Evolutionary conservation across 177 flowering plant genomes (phyloP), one percentile per base, ranked within the genome.

Genomic region (Vitis hybrid): DNA sequence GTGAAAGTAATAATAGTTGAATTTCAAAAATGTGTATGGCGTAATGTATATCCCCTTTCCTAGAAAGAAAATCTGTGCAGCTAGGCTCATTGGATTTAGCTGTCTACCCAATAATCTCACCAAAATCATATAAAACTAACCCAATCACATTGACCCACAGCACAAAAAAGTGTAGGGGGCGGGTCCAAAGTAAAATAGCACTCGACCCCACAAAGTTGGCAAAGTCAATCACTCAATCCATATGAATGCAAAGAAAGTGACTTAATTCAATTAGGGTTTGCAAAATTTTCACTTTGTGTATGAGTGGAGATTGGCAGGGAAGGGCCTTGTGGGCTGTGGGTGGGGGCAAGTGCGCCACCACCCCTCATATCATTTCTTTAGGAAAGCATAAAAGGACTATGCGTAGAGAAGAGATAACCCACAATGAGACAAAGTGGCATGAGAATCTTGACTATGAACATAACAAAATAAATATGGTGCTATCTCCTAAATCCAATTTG

Each of bases 401-500:
- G 67, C 14, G 50, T 8, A 63, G 16, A 18, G 50, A 56, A 56
- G 62, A 22, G 67, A 73, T 68, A 18, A 62, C 31, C 62, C 56
- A 26, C 68, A 49, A 53, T 48, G 57, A 26, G 71, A 67, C 67
- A 61, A 16, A 29, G 2, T 4, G 51, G 76, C 64, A 63, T 68
- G 76, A 74, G 76, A 68, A 74, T 74, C 76, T 74, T 74, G 76
- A 73, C 76, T 73, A 22, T 62, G 51, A 50, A 59, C 56, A 51
- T 10, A 2, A 15, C 64, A 49, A 39, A 72, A 51, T 72, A 52
- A 62, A 12, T 50, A 51, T 51, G 33, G 6, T 1, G 10, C 48
- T 13, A 1, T 58, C 60, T 33, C 63, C 60, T 8, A 26, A 15
- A 52, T 53, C 68, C 56, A 14, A 26, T 66, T 55, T 66, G 49